Conservation (phyloP, 2,329 filamentous ascomycete species). For the Alternaria atra region DNA sequence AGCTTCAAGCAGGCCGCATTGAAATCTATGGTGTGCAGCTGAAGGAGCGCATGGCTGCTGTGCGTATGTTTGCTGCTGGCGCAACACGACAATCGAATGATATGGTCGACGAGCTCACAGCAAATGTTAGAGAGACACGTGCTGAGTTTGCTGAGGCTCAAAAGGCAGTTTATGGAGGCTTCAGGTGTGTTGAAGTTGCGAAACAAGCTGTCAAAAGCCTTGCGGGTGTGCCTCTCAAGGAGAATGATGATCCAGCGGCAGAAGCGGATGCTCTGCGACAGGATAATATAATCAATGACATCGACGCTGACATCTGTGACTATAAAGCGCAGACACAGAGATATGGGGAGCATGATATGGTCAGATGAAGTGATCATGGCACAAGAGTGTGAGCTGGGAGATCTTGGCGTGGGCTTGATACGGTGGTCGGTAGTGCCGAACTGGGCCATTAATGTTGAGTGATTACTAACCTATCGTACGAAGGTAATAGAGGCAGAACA, state of each 20-base stretch:
- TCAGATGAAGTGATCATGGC: not conserved
- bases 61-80: not conserved
- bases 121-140: not conserved
- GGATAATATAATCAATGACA: not conserved
- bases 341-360: no score
- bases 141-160: not conserved
- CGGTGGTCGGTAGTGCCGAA: not conserved
- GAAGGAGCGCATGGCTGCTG: not conserved
- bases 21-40: not conserved
- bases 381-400: not conserved
- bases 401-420: not conserved
- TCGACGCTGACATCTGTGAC: not conserved
- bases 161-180: not conserved
- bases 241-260: not conserved
- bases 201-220: not conserved
- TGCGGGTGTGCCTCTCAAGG: not conserved
- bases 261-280: not conserved
- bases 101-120: not conserved
- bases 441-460: not conserved
- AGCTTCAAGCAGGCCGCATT: not conserved
- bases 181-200: not conserved
- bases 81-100: not conserved
- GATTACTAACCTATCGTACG: no score
- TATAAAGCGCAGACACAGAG: not conserved
- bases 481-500: no score